These are phyloP conservation scores for Fraxinus americana DNA, from an alignment of 257 asterid species.

Conservation along the genomic window DNA sequence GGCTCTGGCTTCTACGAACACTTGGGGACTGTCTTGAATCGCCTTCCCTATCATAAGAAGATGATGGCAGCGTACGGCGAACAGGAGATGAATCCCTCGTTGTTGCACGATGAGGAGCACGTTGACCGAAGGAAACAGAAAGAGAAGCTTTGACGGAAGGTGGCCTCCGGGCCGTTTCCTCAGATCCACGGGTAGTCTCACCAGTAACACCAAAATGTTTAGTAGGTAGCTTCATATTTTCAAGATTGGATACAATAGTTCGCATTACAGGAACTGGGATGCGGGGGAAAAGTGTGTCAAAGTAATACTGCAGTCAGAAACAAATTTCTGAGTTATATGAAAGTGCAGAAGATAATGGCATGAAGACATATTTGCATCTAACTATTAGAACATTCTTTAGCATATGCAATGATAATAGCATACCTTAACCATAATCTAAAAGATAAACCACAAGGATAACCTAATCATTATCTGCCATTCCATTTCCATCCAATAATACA, in stretches of 20 bases:
- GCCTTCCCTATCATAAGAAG: constrained; percentile 52
- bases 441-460: background rate
- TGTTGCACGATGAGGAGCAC: constrained; percentile 99
- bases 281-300: constrained; percentile 94
- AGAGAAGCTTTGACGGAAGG: constrained; percentile 99
- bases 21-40: constrained; percentile 64
- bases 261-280: constrained; percentile 96
- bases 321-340: constrained; percentile 16
- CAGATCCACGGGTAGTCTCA: constrained; percentile 86
- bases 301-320: constrained; percentile 80
- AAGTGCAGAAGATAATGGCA: background rate
- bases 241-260: constrained; percentile 65
- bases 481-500: background rate
- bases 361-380: background rate
- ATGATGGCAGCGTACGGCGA: constrained; percentile 65
- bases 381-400: background rate
- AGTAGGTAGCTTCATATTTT: constrained; percentile 82
- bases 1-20: constrained; percentile 67
- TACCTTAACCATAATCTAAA: background rate
- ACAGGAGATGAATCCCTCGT: constrained; percentile 98
- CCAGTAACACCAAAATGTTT: constrained; percentile 89
- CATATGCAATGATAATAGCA: background rate
- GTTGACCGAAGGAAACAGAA: constrained; percentile 98
- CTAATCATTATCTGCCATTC: background rate
- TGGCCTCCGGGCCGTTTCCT: constrained; percentile 95